Evolutionary conservation across 225 moss, liverwort and hornwort species (phyloP), one percentile per base, ranked within the genome.

Genomic region (Pseudoscleropodium purum): DNA sequence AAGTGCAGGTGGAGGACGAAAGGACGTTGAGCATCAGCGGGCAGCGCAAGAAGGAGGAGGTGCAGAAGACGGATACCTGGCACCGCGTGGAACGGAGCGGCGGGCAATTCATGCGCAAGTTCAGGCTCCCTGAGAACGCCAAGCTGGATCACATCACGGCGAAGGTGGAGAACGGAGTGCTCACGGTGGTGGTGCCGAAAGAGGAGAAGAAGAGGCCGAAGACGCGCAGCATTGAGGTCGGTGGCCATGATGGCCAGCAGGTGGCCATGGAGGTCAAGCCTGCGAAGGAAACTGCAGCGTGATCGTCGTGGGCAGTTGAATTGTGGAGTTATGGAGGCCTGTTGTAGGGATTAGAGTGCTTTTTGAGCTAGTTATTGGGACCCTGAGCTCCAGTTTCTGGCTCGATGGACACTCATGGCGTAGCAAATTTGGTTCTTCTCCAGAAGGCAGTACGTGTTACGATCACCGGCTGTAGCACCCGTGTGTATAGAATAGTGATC

Each of bases 121-220:
- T 83, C 36, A 23, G 47, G 16, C 83, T 83, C 15, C 64, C 83
- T 3, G 64, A 83, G 83, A 65, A 65, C 26, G 90, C 82, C 26
- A 76, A 86, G 4, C 26, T 88, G 75, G 92, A 89, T 36, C 47
- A 54, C 36, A 62, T 92, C 37, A 49, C 82, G 11, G 88, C 90
- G 37, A 90, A 88, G 75, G 68, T 86, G 73, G 90, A 86, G 37
- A 81, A 74, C 43, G 92, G 88, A 6, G 92, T 92, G 45, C 92
- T 92, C 0, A 88, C 84, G 41, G 70, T 90, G 79, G 23, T 83
- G 47, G 83, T 83, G 10, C 64, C 64, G 49, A 83, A 83, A 10
- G 83, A 83, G 34, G 64, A 49, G 83, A 65, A 84, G 84, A 13
- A 37, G 67, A 18, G 1, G 3, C 67, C 67, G 36, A 49, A 84